Percentiles rank a stretch among this genome's conserved stretches.
These are phyloP conservation scores for Amanita phalloides DNA, from an alignment of 768 basidiomycete genomes.

Conservation along the genomic window DNA sequence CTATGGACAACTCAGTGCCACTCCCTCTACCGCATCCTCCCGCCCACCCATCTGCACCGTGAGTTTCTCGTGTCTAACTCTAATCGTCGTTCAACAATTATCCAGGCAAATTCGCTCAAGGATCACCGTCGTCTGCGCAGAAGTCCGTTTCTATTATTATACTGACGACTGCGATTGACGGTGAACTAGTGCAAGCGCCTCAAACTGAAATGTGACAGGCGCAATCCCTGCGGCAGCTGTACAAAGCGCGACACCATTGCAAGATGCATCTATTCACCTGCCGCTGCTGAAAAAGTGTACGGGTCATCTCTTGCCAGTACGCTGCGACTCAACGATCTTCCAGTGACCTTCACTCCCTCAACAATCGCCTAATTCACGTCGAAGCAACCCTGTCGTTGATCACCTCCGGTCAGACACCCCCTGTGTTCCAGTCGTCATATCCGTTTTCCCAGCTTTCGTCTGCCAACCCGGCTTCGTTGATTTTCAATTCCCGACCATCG, in stretches of 20 bases:
- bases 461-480: conserved; percentile 2
- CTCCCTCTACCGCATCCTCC: neutral
- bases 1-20: neutral
- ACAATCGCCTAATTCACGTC: conserved; percentile 67
- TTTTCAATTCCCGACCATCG: conserved; percentile 17
- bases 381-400: conserved; percentile 50
- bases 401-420: conserved; percentile 25
- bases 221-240: conserved; percentile 68
- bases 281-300: conserved; percentile 79
- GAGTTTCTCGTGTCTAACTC: conserved; percentile 4
- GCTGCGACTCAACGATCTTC: conserved; percentile 1
- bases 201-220: conserved; percentile 78
- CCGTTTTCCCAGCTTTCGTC: conserved; percentile 15
- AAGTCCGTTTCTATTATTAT: conserved; percentile 29
- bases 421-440: conserved; percentile 26
- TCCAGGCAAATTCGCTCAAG: conserved; percentile 60
- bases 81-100: neutral
- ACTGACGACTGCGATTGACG: conserved; percentile 1
- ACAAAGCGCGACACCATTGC: conserved; percentile 67
- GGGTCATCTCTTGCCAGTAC: conserved; percentile 20
- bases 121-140: conserved; percentile 74
- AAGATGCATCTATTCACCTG: conserved; percentile 69
- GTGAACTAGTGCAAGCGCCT: conserved; percentile 68
- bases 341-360: conserved; percentile 74
- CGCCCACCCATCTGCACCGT: conserved; percentile 10